phyloP scores from a whole-genome alignment of 805 yeast species.

The Jamesozyma spencerorum region DNA sequence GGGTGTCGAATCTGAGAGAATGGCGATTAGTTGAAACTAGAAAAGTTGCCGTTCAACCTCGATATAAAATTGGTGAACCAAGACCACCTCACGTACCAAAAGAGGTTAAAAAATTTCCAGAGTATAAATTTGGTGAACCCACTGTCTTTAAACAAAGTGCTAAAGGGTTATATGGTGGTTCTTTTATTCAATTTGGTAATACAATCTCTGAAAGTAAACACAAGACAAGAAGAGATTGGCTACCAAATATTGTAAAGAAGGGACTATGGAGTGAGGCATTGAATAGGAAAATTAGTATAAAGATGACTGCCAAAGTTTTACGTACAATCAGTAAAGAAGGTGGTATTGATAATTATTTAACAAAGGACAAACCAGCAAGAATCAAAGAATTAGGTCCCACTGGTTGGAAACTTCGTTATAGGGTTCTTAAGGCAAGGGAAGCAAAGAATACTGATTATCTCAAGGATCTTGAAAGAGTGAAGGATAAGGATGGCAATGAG shows the following conservation, averaged over 20 bases:
- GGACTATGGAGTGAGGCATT: slow-evolving; percentile 79
- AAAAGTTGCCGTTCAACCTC: slow-evolving; percentile 36
- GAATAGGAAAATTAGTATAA: slow-evolving; percentile 44
- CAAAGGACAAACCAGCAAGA: slow-evolving; percentile 82
- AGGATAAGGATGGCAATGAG: slow-evolving; percentile 21
- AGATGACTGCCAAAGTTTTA: slow-evolving; percentile 70
- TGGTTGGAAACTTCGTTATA: slow-evolving; percentile 86
- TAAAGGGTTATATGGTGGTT: slow-evolving; percentile 85
- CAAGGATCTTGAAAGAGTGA: slow-evolving; percentile 1
- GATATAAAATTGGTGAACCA: slow-evolving; percentile 45
- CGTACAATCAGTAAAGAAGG: slow-evolving; percentile 88
- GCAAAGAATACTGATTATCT: slow-evolving; percentile 15
- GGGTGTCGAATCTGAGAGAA: slow-evolving; percentile 17
- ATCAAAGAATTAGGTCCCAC: slow-evolving; percentile 84
- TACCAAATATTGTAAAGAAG: slow-evolving; percentile 71
- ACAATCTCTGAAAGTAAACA: slow-evolving; percentile 64
- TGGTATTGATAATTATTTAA: slow-evolving; percentile 81
- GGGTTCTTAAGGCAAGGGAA: slow-evolving; percentile 44
- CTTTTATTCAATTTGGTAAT: slow-evolving; percentile 67
- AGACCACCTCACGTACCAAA: slow-evolving; percentile 41
- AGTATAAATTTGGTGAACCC: slow-evolving; percentile 73
- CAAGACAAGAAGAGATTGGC: slow-evolving; percentile 69
- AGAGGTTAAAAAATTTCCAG: slow-evolving; percentile 42
- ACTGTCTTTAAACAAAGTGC: slow-evolving; percentile 73
- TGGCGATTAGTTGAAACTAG: slow-evolving; percentile 42